phyloP scores from a whole-genome alignment of 1,139 yeast species.

The Meyerozyma carpophila region DNA sequence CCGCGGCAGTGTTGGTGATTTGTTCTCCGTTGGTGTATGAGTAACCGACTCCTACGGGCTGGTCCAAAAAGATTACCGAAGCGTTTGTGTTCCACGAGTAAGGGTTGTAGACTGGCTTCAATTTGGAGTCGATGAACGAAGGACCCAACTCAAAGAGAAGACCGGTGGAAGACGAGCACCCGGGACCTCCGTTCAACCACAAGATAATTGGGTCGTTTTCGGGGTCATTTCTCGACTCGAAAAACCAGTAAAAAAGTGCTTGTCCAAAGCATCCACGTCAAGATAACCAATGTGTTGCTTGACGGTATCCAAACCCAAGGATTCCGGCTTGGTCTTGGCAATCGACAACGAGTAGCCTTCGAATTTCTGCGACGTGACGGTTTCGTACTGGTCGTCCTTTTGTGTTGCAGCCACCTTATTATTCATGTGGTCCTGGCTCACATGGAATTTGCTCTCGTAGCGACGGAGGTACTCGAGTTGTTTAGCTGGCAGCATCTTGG shows the following conservation, averaged over 20 bases:
- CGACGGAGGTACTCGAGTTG: background rate
- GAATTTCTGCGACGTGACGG: background rate
- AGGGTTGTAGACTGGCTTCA: conserved; percentile 54
- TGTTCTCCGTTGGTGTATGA: conserved; percentile 54
- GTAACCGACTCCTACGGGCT: conserved; percentile 75
- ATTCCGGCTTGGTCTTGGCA: conserved; percentile 28
- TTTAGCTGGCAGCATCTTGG: background rate
- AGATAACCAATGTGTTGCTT: conserved; percentile 63
- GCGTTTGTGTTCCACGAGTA: conserved; percentile 69
- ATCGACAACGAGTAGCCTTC: background rate
- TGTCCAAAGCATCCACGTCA: conserved; percentile 49
- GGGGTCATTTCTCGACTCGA: conserved; percentile 59
- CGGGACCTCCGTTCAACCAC: conserved; percentile 78
- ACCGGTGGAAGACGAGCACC: conserved; percentile 67
- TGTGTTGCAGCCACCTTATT: background rate
- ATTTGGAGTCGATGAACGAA: conserved; percentile 43
- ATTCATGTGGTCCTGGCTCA: background rate
- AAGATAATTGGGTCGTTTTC: conserved; percentile 54
- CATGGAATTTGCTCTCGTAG: background rate
- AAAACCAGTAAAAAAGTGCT: conserved; percentile 79
- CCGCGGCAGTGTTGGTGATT: conserved; percentile 60
- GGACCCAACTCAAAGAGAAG: conserved; percentile 67
- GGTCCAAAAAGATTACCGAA: conserved; percentile 64
- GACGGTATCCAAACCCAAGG: conserved; percentile 49
- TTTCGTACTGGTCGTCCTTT: background rate